phyloP scores from a whole-genome alignment of 768 basidiomycete genomes.

The Kwoniella sp. region DNA sequence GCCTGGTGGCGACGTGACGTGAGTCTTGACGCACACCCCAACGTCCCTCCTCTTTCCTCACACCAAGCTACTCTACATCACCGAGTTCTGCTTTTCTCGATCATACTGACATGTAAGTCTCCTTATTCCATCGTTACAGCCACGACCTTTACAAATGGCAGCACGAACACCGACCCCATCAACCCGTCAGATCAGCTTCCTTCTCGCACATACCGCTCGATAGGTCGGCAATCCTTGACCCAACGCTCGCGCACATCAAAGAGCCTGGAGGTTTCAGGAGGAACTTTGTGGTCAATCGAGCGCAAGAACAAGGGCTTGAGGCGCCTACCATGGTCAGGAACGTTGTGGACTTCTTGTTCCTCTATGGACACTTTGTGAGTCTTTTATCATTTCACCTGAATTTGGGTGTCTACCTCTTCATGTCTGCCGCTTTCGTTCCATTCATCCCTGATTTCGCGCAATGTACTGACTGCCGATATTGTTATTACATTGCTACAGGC shows the following conservation, averaged over 20 bases:
- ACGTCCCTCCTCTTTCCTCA: neutral
- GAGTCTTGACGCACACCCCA: constrained; percentile 54
- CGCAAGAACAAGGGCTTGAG: constrained; percentile 67
- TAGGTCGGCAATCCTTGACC: constrained; percentile 59
- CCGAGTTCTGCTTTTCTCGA: constrained; percentile 8
- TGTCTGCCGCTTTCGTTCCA: too few species aligned
- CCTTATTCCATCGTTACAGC: constrained; percentile 23
- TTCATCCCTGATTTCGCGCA: too few species aligned
- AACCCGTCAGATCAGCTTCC: constrained; percentile 58
- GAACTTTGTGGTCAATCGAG: constrained; percentile 76
- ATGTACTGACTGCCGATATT: too few species aligned
- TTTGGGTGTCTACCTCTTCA: constrained; percentile 15
- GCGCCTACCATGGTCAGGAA: constrained; percentile 69
- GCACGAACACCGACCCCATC: constrained; percentile 36
- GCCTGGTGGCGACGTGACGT: constrained; percentile 90
- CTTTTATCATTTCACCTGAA: neutral
- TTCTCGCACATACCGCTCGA: constrained; percentile 65
- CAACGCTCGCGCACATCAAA: constrained; percentile 87
- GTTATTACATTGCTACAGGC: constrained; percentile 62
- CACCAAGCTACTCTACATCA: too few species aligned
- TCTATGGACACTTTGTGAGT: constrained; percentile 95
- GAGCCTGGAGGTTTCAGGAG: constrained; percentile 93
- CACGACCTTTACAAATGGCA: constrained; percentile 91
- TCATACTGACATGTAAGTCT: neutral
- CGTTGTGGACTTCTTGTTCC: constrained; percentile 89